Evolutionary conservation across 129 eudicot genomes (phyloP), one percentile per base, ranked within the genome.

Genomic region (Dittrichia graveolens): DNA sequence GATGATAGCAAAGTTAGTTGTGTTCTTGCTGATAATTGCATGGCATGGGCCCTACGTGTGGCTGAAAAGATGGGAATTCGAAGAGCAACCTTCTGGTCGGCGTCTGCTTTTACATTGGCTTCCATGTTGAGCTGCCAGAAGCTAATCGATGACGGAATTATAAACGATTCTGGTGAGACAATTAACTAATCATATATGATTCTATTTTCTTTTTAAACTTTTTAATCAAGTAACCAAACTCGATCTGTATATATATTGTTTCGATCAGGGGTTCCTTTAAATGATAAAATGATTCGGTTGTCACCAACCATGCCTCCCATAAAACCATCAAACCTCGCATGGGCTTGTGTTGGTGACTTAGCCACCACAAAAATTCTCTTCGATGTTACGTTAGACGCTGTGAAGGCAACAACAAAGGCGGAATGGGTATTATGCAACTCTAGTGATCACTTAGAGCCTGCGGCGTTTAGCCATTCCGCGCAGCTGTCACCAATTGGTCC

Each of bases 401-500:
- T 39, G n/a, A 55, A 50, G 61, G 72, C 79, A 39, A 64, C 45
- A 11, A 46, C 72, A 50, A 9, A 39, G 55, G 7, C 78, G 5
- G 54, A 74, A 24, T 52, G 78, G 72, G 8, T 63, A 40, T 63
- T 66, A 8, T 63, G 78, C 72, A 83, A 62, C 81, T 85, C 41
- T 63, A 73, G 13, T 67, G 75, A 7, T 66, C 79, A 56, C 34
- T 78, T 68, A 41, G 71, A 45, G 70, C n/a, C 18, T 12, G 80
- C 61, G 19, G 71, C 64, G 10, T 74, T 63, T 42, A 52, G 13
- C 72, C 61, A 49, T 54, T 74, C 73, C 12, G 79, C 86, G 0
- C 75, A 68, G 40, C 4, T 85, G 38, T 6, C 66, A 10, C 71
- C 95, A 8, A 58, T 85, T 18, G 92, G 92, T 34, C 92, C 94